phyloP scores from a whole-genome alignment of 169 alveolate genomes.

The Plasmodium billcollinsi region DNA sequence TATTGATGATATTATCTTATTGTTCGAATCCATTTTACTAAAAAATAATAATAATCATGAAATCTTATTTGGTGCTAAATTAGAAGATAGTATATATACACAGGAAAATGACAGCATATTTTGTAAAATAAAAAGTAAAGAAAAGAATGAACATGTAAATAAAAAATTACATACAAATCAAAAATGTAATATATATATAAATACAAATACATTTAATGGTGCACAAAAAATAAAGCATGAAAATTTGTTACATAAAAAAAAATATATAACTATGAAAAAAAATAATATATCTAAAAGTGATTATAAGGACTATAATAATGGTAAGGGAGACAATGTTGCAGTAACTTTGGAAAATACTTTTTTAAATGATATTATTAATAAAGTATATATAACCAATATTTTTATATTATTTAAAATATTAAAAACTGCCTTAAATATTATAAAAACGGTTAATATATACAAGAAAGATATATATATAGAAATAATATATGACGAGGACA shows the following conservation, averaged over 20 bases:
- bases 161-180: not conserved
- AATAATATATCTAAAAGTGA: not conserved
- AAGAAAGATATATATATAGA: conserved; percentile 56
- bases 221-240: not conserved
- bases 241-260: not conserved
- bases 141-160: not conserved
- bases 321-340: not conserved
- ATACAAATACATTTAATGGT: not conserved
- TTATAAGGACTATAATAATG: not conserved
- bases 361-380: conserved; percentile 28
- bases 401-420: conserved; percentile 47
- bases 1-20: conserved; percentile 20
- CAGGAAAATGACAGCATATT: not conserved
- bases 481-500: conserved; percentile 18
- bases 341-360: not conserved
- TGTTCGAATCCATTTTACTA: conserved; percentile 50
- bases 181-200: no score
- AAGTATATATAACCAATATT: conserved; percentile 50
- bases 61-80: not conserved
- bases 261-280: not conserved
- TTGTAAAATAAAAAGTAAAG: not conserved
- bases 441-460: conserved; percentile 44
- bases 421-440: conserved; percentile 50
- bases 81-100: no score
- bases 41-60: conserved; percentile 5